Evolutionary conservation across 1,284 basidiomycete genomes (phyloP), one percentile per base, ranked within the genome.

Genomic region (Heterobasidion occidentale): DNA sequence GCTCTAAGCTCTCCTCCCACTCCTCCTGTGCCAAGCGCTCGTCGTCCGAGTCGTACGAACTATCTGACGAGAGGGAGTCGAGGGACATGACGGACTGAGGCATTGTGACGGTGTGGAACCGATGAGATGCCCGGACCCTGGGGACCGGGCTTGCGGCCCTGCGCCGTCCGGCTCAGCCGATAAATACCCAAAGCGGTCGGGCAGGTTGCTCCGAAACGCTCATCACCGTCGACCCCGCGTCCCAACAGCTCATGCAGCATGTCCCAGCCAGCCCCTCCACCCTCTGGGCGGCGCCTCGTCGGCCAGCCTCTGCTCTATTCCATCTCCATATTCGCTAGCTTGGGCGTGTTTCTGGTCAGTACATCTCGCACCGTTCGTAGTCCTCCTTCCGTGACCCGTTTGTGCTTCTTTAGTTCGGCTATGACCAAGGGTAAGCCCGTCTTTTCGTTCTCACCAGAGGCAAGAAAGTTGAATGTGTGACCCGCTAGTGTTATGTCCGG

Each of bases 1-100:
- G 92, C 60, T 83, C 74, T 54, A 96, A 65, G 65, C 87, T 90
- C 70, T 96, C 94, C 65, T 93, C 88, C 94, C 94, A 96, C 74
- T 97, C 93, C 65, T 88, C 79, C 70, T 93, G 89, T 8, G 90
- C 90, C 57, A 91, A 74, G 15, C 81, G 82, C 60, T 88, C 85
- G 61, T 85, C 87, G 60, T 91, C 88, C 7, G 76, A 77, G 68
- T 88, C 86, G 65, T 79, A 80, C 15, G 73, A 80, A 64, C 64
- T 65, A 58, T 76, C 71, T 36, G 84, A 80, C 20, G 71, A 69
- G 52, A 68, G 65, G 36, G 69, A 65, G 62, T 76, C 77, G 54
- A 77, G 61, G n/a, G 78, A 79, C 53, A 65, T 62, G 55, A 74
- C 66, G n/a, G 79, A 79, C 47, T 51, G 62, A 34, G 77, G 70